Evolutionary conservation across 2,329 filamentous ascomycete species (phyloP).

Genomic region (Aspergillus cejpii): DNA sequence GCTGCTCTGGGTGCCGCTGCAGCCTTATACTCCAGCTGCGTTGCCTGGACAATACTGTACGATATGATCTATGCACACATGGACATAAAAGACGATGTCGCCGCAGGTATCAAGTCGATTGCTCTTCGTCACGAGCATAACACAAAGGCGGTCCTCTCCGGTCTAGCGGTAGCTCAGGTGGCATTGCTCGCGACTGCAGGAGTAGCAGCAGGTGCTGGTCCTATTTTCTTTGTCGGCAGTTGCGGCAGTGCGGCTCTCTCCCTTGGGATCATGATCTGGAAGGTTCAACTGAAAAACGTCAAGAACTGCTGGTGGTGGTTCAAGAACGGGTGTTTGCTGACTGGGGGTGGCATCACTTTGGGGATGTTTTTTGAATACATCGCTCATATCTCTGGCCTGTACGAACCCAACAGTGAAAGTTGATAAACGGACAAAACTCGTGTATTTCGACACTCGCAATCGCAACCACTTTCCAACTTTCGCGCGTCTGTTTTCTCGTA

Average conservation of each 20-base stretch:
- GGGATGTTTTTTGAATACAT: conserved; percentile 53
- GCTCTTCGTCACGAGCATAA: conserved; percentile 45
- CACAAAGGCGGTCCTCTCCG: conserved; percentile 40
- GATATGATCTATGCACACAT: conserved; percentile 50
- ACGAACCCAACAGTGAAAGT: conserved; percentile 9
- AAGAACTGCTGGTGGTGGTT: conserved; percentile 61
- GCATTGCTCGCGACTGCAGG: conserved; percentile 41
- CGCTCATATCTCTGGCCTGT: conserved; percentile 24
- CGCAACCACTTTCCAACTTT: not conserved
- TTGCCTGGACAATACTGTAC: conserved; percentile 46
- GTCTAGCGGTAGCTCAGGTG: conserved; percentile 38
- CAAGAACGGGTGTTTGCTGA: conserved; percentile 55
- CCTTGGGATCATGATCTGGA: conserved; percentile 54
- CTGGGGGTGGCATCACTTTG: conserved; percentile 52
- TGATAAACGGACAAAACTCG: too few relatives aligned
- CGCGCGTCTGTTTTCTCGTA: not conserved
- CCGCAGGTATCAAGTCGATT: conserved; percentile 48
- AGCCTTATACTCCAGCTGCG: conserved; percentile 43
- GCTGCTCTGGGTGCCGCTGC: conserved; percentile 34
- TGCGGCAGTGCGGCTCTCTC: conserved; percentile 52
- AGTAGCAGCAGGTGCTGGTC: conserved; percentile 49
- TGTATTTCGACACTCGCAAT: not conserved
- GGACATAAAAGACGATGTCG: conserved; percentile 47
- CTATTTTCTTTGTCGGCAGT: conserved; percentile 52
- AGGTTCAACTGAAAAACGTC: conserved; percentile 52